phyloP scores from a whole-genome alignment of 108 stramenopile genomes.

The Parietichytrium sp. region DNA sequence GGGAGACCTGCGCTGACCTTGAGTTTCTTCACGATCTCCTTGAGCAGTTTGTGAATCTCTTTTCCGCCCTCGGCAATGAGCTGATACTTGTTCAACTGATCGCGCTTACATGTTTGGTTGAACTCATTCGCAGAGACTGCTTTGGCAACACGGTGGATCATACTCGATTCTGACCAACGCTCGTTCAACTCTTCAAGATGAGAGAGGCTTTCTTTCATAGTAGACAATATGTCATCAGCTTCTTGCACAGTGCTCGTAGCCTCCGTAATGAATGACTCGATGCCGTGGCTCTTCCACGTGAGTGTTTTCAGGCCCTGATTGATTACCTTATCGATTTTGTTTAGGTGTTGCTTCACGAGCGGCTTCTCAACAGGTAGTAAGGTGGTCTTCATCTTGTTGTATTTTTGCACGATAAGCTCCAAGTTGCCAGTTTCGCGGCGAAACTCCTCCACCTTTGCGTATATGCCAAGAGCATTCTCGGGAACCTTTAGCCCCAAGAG shows the following conservation, averaged over 20 bases:
- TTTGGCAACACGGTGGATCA: not conserved
- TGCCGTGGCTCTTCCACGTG: conserved; percentile 44
- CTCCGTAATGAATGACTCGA: conserved; percentile 43
- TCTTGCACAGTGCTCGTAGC: conserved; percentile 32
- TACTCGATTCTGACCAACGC: conserved; percentile 7
- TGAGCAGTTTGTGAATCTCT: conserved; percentile 51
- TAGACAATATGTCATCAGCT: conserved; percentile 9
- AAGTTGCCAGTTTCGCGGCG: conserved; percentile 53
- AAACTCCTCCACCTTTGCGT: conserved; percentile 47
- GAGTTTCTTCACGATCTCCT: conserved; percentile 52
- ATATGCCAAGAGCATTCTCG: conserved; percentile 48
- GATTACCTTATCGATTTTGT: conserved; percentile 44
- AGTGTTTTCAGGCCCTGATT: conserved; percentile 47
- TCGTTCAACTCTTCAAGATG: conserved; percentile 22
- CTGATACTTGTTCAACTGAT: not conserved
- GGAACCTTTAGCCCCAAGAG: conserved; percentile 54
- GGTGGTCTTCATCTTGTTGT: conserved; percentile 51
- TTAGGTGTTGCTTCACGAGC: conserved; percentile 41
- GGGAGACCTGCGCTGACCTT: conserved; percentile 58
- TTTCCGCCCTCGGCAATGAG: conserved; percentile 44
- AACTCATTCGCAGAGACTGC: conserved; percentile 22
- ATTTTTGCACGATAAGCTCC: conserved; percentile 52
- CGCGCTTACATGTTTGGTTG: not conserved
- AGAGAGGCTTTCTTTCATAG: conserved; percentile 18
- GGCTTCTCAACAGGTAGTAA: conserved; percentile 58